These are phyloP conservation scores for Pseudocercospora pini-densiflorae DNA, from an alignment of 2,329 filamentous ascomycete genomes.

Conservation along the genomic window DNA sequence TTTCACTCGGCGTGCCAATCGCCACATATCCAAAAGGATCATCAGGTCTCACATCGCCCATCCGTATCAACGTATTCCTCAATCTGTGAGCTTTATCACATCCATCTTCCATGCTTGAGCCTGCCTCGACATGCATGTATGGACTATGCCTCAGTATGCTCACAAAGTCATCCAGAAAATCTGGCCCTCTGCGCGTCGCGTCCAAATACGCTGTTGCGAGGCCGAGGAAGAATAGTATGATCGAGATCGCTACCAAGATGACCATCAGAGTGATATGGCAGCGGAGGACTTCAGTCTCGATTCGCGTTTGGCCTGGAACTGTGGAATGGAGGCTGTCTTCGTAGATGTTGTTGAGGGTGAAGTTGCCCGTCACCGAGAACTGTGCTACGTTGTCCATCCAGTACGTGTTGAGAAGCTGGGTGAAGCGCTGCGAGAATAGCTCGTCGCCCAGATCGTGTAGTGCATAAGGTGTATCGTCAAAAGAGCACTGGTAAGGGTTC, in stretches of 20 bases:
- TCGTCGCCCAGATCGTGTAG: slow-evolving; percentile 14
- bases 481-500: slow-evolving; percentile 11
- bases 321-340: slow-evolving; percentile 3
- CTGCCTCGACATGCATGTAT: slow-evolving; percentile 11
- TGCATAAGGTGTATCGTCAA: slow-evolving; percentile 5
- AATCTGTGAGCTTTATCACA: slow-evolving; percentile 12
- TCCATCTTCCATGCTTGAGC: slow-evolving; percentile 16
- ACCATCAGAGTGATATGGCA: slow-evolving; percentile 9
- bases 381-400: slow-evolving; percentile 23
- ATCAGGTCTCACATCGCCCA: slow-evolving; percentile 19
- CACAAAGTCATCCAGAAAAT: slow-evolving; percentile 22
- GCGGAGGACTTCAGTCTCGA: slow-evolving; percentile 12
- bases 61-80: slow-evolving; percentile 9
- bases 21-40: slow-evolving; percentile 13
- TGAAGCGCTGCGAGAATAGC: slow-evolving; percentile 22
- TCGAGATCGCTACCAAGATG: slow-evolving; percentile 8
- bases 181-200: slow-evolving; percentile 13
- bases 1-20: slow-evolving; percentile 4
- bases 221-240: slow-evolving; percentile 13
- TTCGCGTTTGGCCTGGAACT: background rate
- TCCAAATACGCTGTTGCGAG: slow-evolving; percentile 15
- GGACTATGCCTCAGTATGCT: slow-evolving; percentile 12
- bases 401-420: slow-evolving; percentile 28
- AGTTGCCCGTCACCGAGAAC: slow-evolving; percentile 17
- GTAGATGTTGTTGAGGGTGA: slow-evolving; percentile 11